These are phyloP conservation scores for Venturia nashicola DNA, from an alignment of 2,329 filamentous ascomycete species.

Conservation along the genomic window DNA sequence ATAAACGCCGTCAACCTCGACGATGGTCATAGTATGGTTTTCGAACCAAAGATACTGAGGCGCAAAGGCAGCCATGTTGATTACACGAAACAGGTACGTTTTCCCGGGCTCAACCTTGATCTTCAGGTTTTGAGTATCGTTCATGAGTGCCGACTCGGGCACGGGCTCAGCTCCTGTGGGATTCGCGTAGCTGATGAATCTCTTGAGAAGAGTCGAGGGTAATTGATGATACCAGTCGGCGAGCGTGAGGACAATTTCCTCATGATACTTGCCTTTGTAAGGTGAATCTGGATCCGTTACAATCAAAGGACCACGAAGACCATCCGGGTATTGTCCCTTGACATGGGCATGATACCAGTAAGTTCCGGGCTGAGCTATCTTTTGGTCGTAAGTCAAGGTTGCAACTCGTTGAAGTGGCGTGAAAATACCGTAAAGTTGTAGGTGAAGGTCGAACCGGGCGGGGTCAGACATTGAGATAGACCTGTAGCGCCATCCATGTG, in stretches of 20 bases:
- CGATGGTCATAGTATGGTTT: conserved; percentile 50
- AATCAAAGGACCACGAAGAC: conserved; percentile 53
- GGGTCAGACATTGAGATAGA: conserved; percentile 55
- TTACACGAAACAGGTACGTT: conserved; percentile 52
- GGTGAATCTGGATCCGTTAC: conserved; percentile 48
- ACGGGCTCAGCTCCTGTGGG: conserved; percentile 52
- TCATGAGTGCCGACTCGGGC: conserved; percentile 52
- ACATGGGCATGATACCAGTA: conserved; percentile 61
- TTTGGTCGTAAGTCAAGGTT: conserved; percentile 12
- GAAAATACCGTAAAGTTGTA: conserved; percentile 51
- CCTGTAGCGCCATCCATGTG: conserved; percentile 61
- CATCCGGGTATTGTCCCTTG: conserved; percentile 53
- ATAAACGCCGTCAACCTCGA: conserved; percentile 59
- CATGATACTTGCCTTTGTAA: conserved; percentile 40
- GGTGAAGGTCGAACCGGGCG: conserved; percentile 48
- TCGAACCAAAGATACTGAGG: conserved; percentile 62
- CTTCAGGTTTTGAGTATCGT: conserved; percentile 41
- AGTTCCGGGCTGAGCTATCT: conserved; percentile 39
- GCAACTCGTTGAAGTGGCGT: neutral
- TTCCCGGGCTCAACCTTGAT: conserved; percentile 37
- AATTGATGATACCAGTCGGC: conserved; percentile 62
- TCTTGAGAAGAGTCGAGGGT: conserved; percentile 28
- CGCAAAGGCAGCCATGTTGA: conserved; percentile 60
- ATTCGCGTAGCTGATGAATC: conserved; percentile 42
- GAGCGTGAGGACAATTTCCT: conserved; percentile 54